Conservation (phyloP, 2,329 filamentous ascomycete species). For the Sclerotiophoma versabilis region DNA sequence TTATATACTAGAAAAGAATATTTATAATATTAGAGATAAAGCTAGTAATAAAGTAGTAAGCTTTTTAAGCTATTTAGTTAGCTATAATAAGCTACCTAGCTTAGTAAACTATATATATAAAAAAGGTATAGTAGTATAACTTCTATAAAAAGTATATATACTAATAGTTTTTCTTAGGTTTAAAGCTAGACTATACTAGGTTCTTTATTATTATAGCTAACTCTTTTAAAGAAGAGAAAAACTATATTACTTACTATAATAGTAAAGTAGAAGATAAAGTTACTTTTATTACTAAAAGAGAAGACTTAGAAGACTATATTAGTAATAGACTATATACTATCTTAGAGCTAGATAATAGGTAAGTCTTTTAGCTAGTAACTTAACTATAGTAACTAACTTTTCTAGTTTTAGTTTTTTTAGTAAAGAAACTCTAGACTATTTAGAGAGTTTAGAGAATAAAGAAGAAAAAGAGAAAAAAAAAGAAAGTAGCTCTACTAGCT, state of each 20-base stretch:
- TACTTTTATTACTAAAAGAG: neutral
- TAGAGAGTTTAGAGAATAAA: neutral
- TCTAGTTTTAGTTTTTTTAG: no score
- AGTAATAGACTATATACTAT: neutral
- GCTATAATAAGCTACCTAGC: neutral
- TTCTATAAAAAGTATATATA: neutral
- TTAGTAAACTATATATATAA: no score
- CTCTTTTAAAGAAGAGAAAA: no score
- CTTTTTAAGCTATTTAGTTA: neutral
- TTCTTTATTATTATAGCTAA: no score
- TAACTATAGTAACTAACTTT: neutral
- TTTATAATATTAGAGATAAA: neutral
- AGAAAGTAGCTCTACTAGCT: no score
- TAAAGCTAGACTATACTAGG: neutral
- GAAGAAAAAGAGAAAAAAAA: neutral
- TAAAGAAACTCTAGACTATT: neutral
- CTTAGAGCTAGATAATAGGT: neutral
- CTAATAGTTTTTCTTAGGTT: neutral
- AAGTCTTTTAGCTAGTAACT: neutral
- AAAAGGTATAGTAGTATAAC: neutral
- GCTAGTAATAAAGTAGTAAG: neutral
- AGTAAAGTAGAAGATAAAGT: neutral
- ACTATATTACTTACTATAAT: neutral
- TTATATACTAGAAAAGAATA: neutral
- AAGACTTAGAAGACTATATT: neutral